phyloP scores from a whole-genome alignment of 2,329 filamentous ascomycete species.

The Venturia asperata region DNA sequence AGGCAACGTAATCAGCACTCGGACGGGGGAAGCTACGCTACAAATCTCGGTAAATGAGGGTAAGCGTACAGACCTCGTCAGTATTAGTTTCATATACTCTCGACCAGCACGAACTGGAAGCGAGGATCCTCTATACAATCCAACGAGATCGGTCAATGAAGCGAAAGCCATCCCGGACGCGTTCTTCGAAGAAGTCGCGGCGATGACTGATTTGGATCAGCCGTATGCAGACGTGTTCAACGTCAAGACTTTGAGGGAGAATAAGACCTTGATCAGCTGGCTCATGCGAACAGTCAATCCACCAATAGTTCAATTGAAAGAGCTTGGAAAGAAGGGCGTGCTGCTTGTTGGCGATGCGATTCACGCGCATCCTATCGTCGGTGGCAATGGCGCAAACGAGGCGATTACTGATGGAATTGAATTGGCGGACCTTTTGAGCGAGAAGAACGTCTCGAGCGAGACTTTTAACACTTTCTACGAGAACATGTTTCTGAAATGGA shows the following conservation, averaged over 20 bases:
- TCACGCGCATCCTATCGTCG: conserved; percentile 36
- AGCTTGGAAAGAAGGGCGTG: conserved; percentile 25
- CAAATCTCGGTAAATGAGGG: conserved; percentile 30
- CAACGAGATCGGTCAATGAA: conserved; percentile 27
- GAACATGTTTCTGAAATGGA: background rate
- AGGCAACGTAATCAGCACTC: conserved; percentile 26
- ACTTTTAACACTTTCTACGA: background rate
- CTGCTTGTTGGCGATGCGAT: conserved; percentile 36
- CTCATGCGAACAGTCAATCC: conserved; percentile 33
- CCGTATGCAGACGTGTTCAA: conserved; percentile 32
- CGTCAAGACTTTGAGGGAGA: conserved; percentile 27
- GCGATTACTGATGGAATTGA: conserved; percentile 35
- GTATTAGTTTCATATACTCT: conserved; percentile 37
- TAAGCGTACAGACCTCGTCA: conserved; percentile 24
- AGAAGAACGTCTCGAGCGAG: background rate
- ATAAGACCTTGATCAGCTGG: conserved; percentile 34
- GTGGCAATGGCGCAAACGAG: conserved; percentile 35
- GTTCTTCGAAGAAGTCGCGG: conserved; percentile 31
- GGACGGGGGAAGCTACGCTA: conserved; percentile 25
- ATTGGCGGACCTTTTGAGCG: conserved; percentile 25
- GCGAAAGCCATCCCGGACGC: conserved; percentile 32
- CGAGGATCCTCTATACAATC: conserved; percentile 31
- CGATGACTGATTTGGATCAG: conserved; percentile 25
- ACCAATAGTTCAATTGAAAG: conserved; percentile 24
- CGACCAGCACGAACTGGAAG: conserved; percentile 26